Evolutionary conservation across 2,329 filamentous ascomycete genomes (phyloP), one percentile per base, ranked within the genome.

Genomic region (Colletotrichum truncatum): DNA sequence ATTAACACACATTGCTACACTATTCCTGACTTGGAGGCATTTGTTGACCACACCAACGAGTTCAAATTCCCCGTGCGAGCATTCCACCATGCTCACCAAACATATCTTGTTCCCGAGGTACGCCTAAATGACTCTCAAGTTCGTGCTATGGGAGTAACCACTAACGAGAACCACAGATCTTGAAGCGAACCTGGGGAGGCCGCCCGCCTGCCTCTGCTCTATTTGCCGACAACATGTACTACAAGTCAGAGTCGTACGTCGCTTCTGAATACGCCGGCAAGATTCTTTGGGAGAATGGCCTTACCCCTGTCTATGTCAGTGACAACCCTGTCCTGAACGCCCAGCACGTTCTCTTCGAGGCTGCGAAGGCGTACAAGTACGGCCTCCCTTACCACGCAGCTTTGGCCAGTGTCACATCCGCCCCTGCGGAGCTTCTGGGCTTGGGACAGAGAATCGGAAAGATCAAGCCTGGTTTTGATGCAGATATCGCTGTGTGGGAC

Each of bases 1-100:
- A 82, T 92, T 68, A 91, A 92, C 77, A 89, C 87, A 0, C 90
- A 93, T 70, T 92, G 90, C 77, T 93, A 92, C 74, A 91, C 88
- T 0, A 82, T 91, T 2, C 84, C 89, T 1, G 90, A 92, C 70
- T 78, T 92, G 7, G 89, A 92, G 74, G 87, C 87, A 30, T 90
- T 92, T 73, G 85, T 92, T 4, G 85, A 89, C 65, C 89, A 91
- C 72, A 90, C 87, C 12, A 91, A 92, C 68, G 90, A 92, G 80
- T 93, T 92, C 78, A 84, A 87, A 66, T 91, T 92, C 70, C 75
- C 86, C 0, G 78, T 92, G 4, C 82, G 87, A 11, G 89, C 90
- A 0, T 92, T 92, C 71, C 90, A 92, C 72, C 90, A 92, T 70
- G 90, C 90, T 3, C 87, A 91, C 63, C 85, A 90, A 70, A 89